phyloP scores from a whole-genome alignment of 768 basidiomycete genomes.

The Amyloporia xantha region DNA sequence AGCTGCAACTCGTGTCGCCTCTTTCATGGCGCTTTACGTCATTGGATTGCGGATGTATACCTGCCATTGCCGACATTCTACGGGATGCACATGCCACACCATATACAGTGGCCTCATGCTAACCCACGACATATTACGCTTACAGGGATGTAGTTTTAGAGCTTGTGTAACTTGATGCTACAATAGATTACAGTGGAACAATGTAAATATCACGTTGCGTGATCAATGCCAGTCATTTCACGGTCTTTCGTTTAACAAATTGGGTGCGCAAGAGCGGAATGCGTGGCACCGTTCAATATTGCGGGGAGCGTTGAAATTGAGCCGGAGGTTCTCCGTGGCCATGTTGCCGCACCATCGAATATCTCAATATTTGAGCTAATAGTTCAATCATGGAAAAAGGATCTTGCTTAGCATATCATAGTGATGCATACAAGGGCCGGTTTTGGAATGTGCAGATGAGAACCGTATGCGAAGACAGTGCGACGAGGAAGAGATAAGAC shows the following conservation, averaged over 20 bases:
- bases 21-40: not conserved
- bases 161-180: not conserved
- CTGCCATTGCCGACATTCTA: too few relatives aligned
- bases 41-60: too few relatives aligned
- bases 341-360: too few relatives aligned
- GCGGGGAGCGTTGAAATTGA: too few relatives aligned
- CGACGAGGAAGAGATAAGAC: constrained; percentile 9
- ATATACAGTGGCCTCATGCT: too few relatives aligned
- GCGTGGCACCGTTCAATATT: too few relatives aligned
- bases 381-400: not conserved
- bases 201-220: not conserved
- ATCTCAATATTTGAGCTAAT: not conserved
- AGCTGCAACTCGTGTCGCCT: not conserved
- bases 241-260: not conserved
- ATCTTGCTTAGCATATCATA: constrained; percentile 19
- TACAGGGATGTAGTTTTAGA: not conserved
- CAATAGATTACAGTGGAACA: not conserved
- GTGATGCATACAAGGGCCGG: constrained; percentile 17
- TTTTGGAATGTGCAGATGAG: constrained; percentile 8
- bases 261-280: too few relatives aligned
- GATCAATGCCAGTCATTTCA: not conserved
- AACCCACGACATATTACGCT: not conserved
- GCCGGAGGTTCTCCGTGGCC: too few relatives aligned
- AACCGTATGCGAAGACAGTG: not conserved
- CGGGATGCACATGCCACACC: too few relatives aligned